A percentile compares a stretch with the other conserved stretches of the same genome.
phyloP scores from a whole-genome alignment of 768 basidiomycete species.

The Suillus subluteus region DNA sequence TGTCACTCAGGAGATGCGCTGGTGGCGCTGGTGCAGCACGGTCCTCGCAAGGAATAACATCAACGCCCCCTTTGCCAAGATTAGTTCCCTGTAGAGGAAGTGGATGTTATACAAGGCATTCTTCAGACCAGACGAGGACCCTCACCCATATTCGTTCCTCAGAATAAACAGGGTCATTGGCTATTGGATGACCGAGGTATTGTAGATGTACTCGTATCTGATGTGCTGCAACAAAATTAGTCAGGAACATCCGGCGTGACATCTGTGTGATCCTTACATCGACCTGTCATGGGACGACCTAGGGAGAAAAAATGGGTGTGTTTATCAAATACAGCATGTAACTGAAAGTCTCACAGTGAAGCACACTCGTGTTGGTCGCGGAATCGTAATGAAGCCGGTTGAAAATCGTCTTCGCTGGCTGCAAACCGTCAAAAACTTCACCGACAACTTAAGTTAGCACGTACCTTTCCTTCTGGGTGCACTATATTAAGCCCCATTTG shows the following conservation, averaged over 20 bases:
- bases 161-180: slow-evolving; percentile 94
- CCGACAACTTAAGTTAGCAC: neutral
- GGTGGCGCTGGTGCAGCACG: slow-evolving; percentile 65
- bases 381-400: slow-evolving; percentile 79
- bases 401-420: slow-evolving; percentile 92
- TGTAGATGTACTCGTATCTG: slow-evolving; percentile 98
- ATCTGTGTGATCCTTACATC: slow-evolving; percentile 60
- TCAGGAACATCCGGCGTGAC: neutral
- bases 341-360: slow-evolving; percentile 63
- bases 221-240: slow-evolving; percentile 63
- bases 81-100: slow-evolving; percentile 58
- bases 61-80: slow-evolving; percentile 81
- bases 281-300: slow-evolving; percentile 90
- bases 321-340: slow-evolving; percentile 1
- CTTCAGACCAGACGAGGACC: slow-evolving; percentile 9
- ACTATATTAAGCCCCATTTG: slow-evolving; percentile 98
- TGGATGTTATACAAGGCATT: neutral
- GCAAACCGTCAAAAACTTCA: slow-evolving; percentile 12
- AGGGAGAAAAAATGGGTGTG: slow-evolving; percentile 10
- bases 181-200: slow-evolving; percentile 90
- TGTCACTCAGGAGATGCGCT: slow-evolving; percentile 35
- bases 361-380: slow-evolving; percentile 80
- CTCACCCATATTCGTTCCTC: slow-evolving; percentile 76
- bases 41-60: slow-evolving; percentile 67
- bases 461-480: slow-evolving; percentile 85